Evolutionary conservation across 257 asterid species (phyloP), one percentile per base, ranked within the genome.

Genomic region (Gynochthodes officinalis): DNA sequence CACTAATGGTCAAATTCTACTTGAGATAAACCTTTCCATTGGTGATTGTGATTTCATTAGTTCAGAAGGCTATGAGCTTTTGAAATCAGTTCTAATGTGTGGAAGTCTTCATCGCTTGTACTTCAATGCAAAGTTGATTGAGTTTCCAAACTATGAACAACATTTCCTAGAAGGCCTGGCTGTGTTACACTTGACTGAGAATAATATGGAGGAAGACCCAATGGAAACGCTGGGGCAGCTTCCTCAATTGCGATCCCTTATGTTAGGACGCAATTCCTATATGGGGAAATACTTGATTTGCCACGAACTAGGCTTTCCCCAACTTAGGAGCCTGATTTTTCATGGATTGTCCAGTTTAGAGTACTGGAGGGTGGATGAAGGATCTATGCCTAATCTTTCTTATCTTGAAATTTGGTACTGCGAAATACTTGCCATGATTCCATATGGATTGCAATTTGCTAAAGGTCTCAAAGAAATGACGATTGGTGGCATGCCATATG

Each of bases 301-400:
- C 33, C 49, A 32, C 49, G 50, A 40, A 21, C 19, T 0, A 18
- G 67, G 32, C 3, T 73, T 73, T 50, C 71, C 71, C 33, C 70
- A 61, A 39, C 71, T 73, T 23, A n/a, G 7, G 1, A 0, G 0
- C 37, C 54, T 73, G 6, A 0, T 0, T 0, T 18, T 73, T n/a
- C 0, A 0, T 7, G 14, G 33, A 32, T 19, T 73, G 8, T n/a
- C 52, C n/a, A 50, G 64, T 42, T 30, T 73, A 8, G 61, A 32
- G 10, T 3, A 48, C 9, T 73, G 69, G 76, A 43, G 59, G 59
- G 60, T 71, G 13, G 75, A 71, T 11, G 42, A 71, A 59, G 75
- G 62, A 50, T 32, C 62, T 4, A 68, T 68, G 62, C 62, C 23
- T 50, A 68, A 50, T 30, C 21, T 50, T 32, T 33, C 61, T 10